Evolutionary conservation across 441 rosid species (phyloP).

Genomic region (Cnidoscolus chayamansa): DNA sequence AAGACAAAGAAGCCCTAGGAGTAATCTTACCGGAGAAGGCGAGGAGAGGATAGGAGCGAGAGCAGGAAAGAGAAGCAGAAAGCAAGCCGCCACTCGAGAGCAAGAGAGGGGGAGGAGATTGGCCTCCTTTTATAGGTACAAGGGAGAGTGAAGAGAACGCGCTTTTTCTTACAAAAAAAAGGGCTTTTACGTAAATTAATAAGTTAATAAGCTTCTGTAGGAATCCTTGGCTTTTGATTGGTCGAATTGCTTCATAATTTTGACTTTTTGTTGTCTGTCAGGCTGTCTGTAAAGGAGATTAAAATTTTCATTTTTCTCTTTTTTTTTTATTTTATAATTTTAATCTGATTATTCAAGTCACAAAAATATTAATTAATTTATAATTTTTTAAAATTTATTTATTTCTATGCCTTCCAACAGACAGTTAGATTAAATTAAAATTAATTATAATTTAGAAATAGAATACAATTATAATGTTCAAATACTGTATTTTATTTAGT

Average conservation of each 20-base stretch:
- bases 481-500: no score
- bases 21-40: neutral
- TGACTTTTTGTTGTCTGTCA: neutral
- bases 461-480: no score
- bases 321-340: no score
- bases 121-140: neutral
- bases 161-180: neutral
- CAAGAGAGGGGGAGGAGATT: neutral
- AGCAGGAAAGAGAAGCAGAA: neutral
- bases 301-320: no score
- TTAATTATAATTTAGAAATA: no score
- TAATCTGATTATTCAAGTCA: no score
- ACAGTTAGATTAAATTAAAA: no score
- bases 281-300: no score
- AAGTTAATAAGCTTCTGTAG: neutral
- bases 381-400: no score
- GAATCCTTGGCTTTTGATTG: conserved; percentile 18
- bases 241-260: neutral
- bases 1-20: neutral
- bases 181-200: neutral
- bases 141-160: no score
- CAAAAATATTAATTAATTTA: no score
- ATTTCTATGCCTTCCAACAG: no score
- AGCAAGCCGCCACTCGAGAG: neutral
- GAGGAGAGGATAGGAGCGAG: neutral